Percentiles rank a stretch among this genome's conserved stretches.
phyloP scores from a whole-genome alignment of 164 flowering plant species.

The Tinospora cordifolia region DNA sequence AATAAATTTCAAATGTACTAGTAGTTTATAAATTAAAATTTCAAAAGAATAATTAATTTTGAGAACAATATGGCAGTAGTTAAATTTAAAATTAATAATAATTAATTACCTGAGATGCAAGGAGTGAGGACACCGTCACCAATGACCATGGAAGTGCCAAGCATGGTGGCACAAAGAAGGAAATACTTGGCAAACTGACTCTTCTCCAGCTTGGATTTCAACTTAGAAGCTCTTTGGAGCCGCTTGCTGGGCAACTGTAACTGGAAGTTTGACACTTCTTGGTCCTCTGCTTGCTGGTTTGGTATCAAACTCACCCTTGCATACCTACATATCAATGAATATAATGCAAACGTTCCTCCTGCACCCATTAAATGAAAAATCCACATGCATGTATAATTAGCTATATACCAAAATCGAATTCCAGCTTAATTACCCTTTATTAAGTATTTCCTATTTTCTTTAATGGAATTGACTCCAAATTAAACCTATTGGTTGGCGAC shows the following conservation, averaged over 20 bases:
- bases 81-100: too few species aligned
- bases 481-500: too few species aligned
- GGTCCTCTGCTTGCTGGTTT: conserved; percentile 25
- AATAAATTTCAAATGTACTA: too few species aligned
- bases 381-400: too few species aligned
- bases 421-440: too few species aligned
- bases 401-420: too few species aligned
- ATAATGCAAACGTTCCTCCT: conserved; percentile 30
- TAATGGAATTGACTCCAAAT: too few species aligned
- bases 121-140: conserved; percentile 32
- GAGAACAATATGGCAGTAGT: too few species aligned
- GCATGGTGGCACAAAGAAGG: conserved; percentile 23
- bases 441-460: too few species aligned
- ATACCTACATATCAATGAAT: conserved; percentile 28
- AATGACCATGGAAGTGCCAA: conserved; percentile 29
- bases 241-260: conserved; percentile 17
- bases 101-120: conserved; percentile 33
- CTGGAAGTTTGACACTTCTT: conserved; percentile 18
- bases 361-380: too few species aligned
- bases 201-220: conserved; percentile 19
- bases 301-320: conserved; percentile 26
- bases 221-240: conserved; percentile 13
- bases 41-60: too few species aligned
- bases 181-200: conserved; percentile 17
- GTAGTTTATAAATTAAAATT: too few species aligned